Percentiles rank a stretch among this genome's conserved stretches.
phyloP scores from a whole-genome alignment of 1,284 basidiomycete species.

The Trametes polyzona region DNA sequence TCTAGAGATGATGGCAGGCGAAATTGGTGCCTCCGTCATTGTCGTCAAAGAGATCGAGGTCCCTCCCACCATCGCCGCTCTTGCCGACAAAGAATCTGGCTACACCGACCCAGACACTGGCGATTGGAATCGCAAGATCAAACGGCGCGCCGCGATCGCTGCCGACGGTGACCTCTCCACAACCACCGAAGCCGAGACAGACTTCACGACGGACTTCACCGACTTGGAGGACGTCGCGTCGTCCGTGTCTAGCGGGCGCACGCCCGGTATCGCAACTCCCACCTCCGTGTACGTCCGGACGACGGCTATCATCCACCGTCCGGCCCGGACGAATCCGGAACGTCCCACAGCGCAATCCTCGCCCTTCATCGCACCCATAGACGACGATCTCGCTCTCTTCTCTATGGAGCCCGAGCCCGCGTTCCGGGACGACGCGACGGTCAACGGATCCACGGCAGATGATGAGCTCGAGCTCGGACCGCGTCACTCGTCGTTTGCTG shows the following conservation, averaged over 20 bases:
- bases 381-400: conserved; percentile 45
- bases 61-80: conserved; percentile 49
- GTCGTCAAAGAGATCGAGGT: conserved; percentile 87
- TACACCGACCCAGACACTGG: conserved; percentile 37
- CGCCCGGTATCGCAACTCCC: conserved; percentile 20
- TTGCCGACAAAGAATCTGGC: conserved; percentile 39
- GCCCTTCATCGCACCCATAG: conserved; percentile 34
- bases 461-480: conserved; percentile 22
- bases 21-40: conserved; percentile 88
- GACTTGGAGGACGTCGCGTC: conserved; percentile 40
- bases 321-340: conserved; percentile 27
- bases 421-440: conserved; percentile 30
- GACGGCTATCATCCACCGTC: conserved; percentile 20
- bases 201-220: conserved; percentile 29
- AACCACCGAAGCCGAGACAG: conserved; percentile 45
- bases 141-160: conserved; percentile 11
- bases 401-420: conserved; percentile 51
- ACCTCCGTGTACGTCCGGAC: conserved; percentile 8
- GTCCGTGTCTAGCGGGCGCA: conserved; percentile 17
- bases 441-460: conserved; percentile 24
- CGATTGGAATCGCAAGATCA: conserved; percentile 38
- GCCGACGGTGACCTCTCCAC: conserved; percentile 25
- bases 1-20: conserved; percentile 89
- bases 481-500: conserved; percentile 42
- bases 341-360: conserved; percentile 35